Evolutionary conservation across 1,284 basidiomycete species (phyloP).

Genomic region (Mycena sp.): DNA sequence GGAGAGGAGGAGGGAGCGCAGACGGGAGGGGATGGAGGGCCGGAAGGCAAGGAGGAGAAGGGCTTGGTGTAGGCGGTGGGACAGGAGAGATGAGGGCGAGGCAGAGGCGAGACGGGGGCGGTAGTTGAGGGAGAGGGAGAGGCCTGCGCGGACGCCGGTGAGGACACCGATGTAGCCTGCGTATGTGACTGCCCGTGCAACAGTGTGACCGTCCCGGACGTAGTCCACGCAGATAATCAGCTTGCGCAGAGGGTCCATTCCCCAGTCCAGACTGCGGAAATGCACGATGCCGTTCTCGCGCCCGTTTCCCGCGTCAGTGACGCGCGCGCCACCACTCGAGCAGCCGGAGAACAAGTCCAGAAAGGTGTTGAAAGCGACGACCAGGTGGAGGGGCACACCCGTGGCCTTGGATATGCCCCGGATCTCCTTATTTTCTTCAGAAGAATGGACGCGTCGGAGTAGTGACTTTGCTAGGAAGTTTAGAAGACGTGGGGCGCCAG

Average conservation of each 20-base stretch:
- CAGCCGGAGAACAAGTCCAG: slow-evolving; percentile 51
- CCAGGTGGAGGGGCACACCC: slow-evolving; percentile 37
- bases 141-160: slow-evolving; percentile 49
- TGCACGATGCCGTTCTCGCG: slow-evolving; percentile 44
- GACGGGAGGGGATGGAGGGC: slow-evolving; percentile 45
- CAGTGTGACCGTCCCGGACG: slow-evolving; percentile 43
- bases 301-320: slow-evolving; percentile 37
- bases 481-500: slow-evolving; percentile 41
- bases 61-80: slow-evolving; percentile 44
- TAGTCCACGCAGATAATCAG: slow-evolving; percentile 49
- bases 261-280: slow-evolving; percentile 52
- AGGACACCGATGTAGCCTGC: slow-evolving; percentile 51
- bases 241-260: slow-evolving; percentile 48
- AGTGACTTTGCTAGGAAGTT: slow-evolving; percentile 42
- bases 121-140: slow-evolving; percentile 51
- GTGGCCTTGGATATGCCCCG: slow-evolving; percentile 45
- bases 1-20: slow-evolving; percentile 46
- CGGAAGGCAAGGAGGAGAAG: slow-evolving; percentile 45
- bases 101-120: slow-evolving; percentile 42
- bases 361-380: slow-evolving; percentile 53
- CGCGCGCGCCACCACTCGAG: slow-evolving; percentile 47
- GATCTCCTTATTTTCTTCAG: slow-evolving; percentile 49
- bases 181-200: slow-evolving; percentile 51
- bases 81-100: slow-evolving; percentile 39
- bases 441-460: slow-evolving; percentile 44